phyloP scores from a whole-genome alignment of 345 rosid genomes.

The Euphorbia pulcherrima region DNA sequence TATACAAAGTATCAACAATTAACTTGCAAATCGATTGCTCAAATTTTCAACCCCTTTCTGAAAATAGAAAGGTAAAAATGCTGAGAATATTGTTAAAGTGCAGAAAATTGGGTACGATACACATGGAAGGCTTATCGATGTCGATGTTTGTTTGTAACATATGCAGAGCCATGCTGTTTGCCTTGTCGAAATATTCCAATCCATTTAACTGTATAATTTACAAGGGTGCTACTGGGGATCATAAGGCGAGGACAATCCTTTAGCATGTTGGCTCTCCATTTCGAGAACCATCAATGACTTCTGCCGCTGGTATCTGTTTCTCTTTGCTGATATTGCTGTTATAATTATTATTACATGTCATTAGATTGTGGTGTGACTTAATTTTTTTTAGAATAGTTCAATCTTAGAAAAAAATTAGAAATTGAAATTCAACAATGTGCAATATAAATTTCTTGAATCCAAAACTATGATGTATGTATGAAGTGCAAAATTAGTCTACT shows the following conservation, averaged over 20 bases:
- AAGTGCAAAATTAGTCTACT: neutral
- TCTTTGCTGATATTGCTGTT: conserved; percentile 78
- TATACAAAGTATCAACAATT: conserved; percentile 2
- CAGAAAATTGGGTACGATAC: conserved; percentile 29
- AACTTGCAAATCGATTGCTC: conserved; percentile 15
- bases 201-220: conserved; percentile 10
- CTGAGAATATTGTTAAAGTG: conserved; percentile 18
- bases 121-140: conserved; percentile 16
- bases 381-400: neutral
- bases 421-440: neutral
- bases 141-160: conserved; percentile 11
- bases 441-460: neutral
- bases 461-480: neutral
- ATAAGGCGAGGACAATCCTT: conserved; percentile 75
- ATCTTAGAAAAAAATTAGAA: neutral
- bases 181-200: conserved; percentile 28
- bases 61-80: conserved; percentile 1
- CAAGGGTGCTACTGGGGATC: conserved; percentile 45
- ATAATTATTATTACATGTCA: conserved; percentile 2
- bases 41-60: conserved; percentile 29
- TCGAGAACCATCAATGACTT: conserved; percentile 87
- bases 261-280: conserved; percentile 95
- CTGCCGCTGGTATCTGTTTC: conserved; percentile 89
- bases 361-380: neutral
- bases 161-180: conserved; percentile 26